These are phyloP conservation scores for Penicillium hordei DNA, from an alignment of 2,329 filamentous ascomycete genomes.

Conservation along the genomic window DNA sequence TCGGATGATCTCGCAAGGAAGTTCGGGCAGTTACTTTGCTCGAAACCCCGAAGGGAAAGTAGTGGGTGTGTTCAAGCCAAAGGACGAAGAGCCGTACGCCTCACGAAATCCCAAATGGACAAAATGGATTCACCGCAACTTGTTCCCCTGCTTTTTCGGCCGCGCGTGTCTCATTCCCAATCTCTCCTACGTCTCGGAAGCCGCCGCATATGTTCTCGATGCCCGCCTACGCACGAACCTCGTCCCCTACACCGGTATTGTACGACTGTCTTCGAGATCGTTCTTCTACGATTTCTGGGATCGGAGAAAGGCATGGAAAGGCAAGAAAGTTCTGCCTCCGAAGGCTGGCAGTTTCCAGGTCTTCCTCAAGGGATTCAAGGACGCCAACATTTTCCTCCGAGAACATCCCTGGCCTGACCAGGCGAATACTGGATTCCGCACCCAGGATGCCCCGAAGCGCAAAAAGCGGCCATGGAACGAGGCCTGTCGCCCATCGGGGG, in stretches of 20 bases:
- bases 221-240: constrained; percentile 84
- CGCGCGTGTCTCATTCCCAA: constrained; percentile 95
- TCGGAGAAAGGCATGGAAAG: constrained; percentile 80
- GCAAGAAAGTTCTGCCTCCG: constrained; percentile 79
- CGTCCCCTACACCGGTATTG: constrained; percentile 95
- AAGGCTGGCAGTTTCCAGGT: constrained; percentile 97
- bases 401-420: constrained; percentile 98
- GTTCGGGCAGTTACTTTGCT: constrained; percentile 97
- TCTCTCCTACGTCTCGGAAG: constrained; percentile 95
- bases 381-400: constrained; percentile 90
- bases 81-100: constrained; percentile 97
- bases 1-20: constrained; percentile 94
- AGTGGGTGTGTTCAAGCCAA: constrained; percentile 97
- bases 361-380: constrained; percentile 94
- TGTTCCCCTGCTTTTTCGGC: constrained; percentile 97
- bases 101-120: constrained; percentile 98
- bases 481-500: constrained; percentile 69
- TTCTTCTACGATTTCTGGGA: constrained; percentile 99
- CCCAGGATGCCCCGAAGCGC: constrained; percentile 64
- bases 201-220: constrained; percentile 93
- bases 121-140: constrained; percentile 97
- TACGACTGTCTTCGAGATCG: constrained; percentile 89
- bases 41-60: constrained; percentile 88
- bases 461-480: constrained; percentile 76
- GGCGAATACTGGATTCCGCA: constrained; percentile 66